Percentiles rank a stretch among this genome's conserved stretches.
Conservation (phyloP, 805 yeast genomes). For the Kurtzmaniella cleridarum region DNA sequence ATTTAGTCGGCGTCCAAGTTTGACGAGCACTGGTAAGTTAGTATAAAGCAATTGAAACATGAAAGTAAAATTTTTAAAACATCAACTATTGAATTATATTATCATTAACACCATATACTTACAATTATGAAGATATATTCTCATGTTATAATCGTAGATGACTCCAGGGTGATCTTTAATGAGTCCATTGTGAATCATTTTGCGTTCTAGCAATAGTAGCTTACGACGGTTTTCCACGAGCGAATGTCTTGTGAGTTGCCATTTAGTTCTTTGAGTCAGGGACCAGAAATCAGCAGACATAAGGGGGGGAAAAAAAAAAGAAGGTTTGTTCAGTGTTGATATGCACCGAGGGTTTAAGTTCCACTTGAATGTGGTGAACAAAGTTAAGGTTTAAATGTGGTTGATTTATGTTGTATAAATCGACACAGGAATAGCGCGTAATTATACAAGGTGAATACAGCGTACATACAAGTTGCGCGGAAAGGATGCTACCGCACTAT, state of each 20-base stretch:
- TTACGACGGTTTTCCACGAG: constrained; percentile 44
- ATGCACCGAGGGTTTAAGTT: neutral
- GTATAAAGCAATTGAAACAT: neutral
- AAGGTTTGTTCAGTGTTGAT: too few species aligned
- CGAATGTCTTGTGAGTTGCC: constrained; percentile 73
- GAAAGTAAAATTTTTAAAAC: neutral
- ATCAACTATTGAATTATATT: neutral
- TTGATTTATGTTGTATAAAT: neutral
- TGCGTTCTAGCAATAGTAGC: constrained; percentile 33
- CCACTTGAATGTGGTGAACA: neutral
- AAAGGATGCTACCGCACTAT: too few species aligned
- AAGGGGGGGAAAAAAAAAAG: neutral
- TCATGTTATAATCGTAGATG: constrained; percentile 52
- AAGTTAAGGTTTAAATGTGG: neutral
- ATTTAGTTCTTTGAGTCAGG: constrained; percentile 71
- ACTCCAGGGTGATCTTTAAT: constrained; percentile 41
- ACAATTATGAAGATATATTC: constrained; percentile 71
- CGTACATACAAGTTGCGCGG: too few species aligned
- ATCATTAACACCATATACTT: constrained; percentile 5
- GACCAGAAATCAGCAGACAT: constrained; percentile 88
- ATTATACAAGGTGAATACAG: too few species aligned
- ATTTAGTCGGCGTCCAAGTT: constrained; percentile 72
- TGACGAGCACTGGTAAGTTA: constrained; percentile 44
- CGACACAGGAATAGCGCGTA: too few species aligned
- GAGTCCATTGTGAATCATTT: constrained; percentile 39